Base-by-base conservation (phyloP, 108 stramenopile species). In the Nitzschia putrida region DNA sequence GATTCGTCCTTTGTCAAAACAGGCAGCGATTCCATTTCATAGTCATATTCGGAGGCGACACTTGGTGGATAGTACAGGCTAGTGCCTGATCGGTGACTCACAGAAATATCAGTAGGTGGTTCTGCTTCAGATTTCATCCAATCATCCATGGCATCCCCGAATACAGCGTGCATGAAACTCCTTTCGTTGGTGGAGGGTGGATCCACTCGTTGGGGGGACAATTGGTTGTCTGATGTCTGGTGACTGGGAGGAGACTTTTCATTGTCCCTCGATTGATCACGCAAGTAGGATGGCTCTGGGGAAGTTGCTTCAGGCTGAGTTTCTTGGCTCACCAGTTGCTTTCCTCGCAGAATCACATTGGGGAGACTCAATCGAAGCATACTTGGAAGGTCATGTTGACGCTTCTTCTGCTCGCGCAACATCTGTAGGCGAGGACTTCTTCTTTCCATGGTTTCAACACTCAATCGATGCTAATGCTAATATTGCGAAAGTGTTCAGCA, bases 61-160 rank as follows among this genome's bases (percentile, higher is more conserved):
- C 29, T 34, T 34, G 29, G 29, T 4, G 29, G 29, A 34, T 34
- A 34, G 29, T 34, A 34, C 4, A 34, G 29, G 29, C 29, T 34
- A 34, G 29, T 34, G 4, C 29, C 29, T 34, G 29, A 34, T 34
- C 29, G 1, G 29, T 34, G 29, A 4, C 29, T 34, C 29, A 34
- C 38, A 5, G 58, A 39, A 18, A 37, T 12, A 59, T 9, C 9
- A 59, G 26, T 39, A 40, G 16, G 21, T 16, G 12, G n/a, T 22
- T 13, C 42, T 44, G 8, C 44, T 42, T 63, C 44, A 16, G 37
- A n/a, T 11, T 18, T 47, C 20, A 63, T 63, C 61, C 61, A 63
- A 21, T 41, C 61, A 47, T 63, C 61, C 8, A 43, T 63, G 43
- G 61, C 61, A 22, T n/a, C n/a, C 5, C 38, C 42, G 7, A 63